A percentile compares a stretch with the other conserved stretches of the same genome.
Evolutionary conservation across 1,139 yeast species (phyloP).

Genomic region (Magnusiomyces paraingens): DNA sequence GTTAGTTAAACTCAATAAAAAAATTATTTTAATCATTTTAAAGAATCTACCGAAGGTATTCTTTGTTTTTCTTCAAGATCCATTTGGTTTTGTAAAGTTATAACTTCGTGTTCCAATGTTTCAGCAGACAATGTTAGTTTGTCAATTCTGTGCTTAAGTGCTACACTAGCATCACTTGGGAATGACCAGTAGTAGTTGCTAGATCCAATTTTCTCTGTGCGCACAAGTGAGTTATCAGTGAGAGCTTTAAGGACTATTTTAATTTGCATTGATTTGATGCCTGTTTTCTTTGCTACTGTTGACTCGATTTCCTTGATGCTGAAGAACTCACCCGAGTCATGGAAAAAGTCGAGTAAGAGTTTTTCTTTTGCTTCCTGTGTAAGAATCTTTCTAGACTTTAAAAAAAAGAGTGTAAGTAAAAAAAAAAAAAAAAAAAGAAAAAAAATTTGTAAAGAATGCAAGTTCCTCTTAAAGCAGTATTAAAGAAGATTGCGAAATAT

Average conservation of each 20-base stretch:
- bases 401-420: neutral
- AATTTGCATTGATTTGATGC: slow-evolving; percentile 45
- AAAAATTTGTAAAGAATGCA: no score
- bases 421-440: no score
- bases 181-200: slow-evolving; percentile 52
- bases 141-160: slow-evolving; percentile 15
- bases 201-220: slow-evolving; percentile 48
- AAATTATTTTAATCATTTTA: neutral
- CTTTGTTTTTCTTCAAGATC: slow-evolving; percentile 12
- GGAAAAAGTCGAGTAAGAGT: slow-evolving; percentile 38
- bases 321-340: slow-evolving; percentile 38
- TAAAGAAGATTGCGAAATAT: no score
- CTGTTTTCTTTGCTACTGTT: slow-evolving; percentile 41
- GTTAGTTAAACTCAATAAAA: neutral
- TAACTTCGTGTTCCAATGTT: slow-evolving; percentile 10
- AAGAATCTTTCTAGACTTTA: slow-evolving; percentile 11
- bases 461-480: no score
- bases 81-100: slow-evolving; percentile 5
- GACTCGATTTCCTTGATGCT: slow-evolving; percentile 49
- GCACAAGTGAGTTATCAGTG: slow-evolving; percentile 43
- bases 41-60: slow-evolving; percentile 9
- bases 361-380: slow-evolving; percentile 16
- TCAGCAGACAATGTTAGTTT: slow-evolving; percentile 18
- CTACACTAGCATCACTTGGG: slow-evolving; percentile 34
- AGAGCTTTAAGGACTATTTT: slow-evolving; percentile 43